Conservation (phyloP, 2,329 filamentous ascomycete genomes). For the Chrysosphaeria jannelii region DNA sequence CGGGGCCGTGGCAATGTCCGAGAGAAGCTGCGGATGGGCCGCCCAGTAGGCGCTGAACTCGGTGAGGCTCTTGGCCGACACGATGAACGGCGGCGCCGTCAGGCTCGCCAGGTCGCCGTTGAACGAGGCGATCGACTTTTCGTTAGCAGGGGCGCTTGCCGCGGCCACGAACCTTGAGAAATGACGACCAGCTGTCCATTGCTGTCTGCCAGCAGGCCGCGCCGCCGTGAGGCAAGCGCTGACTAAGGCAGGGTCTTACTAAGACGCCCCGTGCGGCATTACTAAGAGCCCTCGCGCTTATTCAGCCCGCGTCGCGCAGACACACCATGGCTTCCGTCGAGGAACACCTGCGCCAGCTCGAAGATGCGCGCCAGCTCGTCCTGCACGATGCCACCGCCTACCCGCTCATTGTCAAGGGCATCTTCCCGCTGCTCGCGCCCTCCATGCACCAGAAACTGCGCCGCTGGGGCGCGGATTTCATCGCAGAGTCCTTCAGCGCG, state of each 20-base stretch:
- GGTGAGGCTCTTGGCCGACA: slow-evolving; percentile 46
- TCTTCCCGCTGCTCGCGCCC: slow-evolving; percentile 68
- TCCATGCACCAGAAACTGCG: slow-evolving; percentile 49
- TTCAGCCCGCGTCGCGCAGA: no score
- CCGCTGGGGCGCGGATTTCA: slow-evolving; percentile 86
- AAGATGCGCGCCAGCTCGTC: neutral
- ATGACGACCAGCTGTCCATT: slow-evolving; percentile 19
- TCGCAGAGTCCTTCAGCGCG: slow-evolving; percentile 84
- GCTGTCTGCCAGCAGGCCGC: slow-evolving; percentile 11
- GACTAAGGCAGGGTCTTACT: neutral
- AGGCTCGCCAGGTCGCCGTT: slow-evolving; percentile 55
- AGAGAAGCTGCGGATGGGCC: slow-evolving; percentile 47
- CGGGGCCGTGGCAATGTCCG: slow-evolving; percentile 50
- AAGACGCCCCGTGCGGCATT: neutral
- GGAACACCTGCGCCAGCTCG: slow-evolving; percentile 49
- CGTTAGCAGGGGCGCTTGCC: slow-evolving; percentile 1
- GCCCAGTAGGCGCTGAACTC: slow-evolving; percentile 67
- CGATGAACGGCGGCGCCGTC: slow-evolving; percentile 57
- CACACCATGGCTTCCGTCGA: no score
- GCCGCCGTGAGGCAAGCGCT: slow-evolving; percentile 3
- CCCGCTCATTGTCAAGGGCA: slow-evolving; percentile 66
- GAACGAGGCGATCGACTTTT: slow-evolving; percentile 43
- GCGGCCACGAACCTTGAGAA: slow-evolving; percentile 15
- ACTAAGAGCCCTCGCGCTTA: no score
- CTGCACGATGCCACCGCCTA: slow-evolving; percentile 37